Percentiles rank a stretch among this genome's conserved stretches.
Evolutionary conservation across 805 yeast genomes (phyloP).

Genomic region (Schizosaccharomyces japonicus): DNA sequence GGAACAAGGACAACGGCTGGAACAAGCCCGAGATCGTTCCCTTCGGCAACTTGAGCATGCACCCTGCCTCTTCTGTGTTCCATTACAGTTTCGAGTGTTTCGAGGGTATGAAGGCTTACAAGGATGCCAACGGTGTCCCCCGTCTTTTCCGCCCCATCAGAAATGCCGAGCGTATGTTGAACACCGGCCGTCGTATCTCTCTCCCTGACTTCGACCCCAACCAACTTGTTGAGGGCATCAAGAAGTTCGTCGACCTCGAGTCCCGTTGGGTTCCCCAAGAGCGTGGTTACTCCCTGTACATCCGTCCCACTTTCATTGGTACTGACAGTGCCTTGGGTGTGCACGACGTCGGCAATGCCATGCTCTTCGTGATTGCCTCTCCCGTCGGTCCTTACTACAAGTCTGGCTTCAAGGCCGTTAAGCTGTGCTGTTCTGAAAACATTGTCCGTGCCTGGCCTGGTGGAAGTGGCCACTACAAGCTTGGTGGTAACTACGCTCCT

Average conservation of each 20-base stretch:
- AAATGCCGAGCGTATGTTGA: conserved; percentile 80
- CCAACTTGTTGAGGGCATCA: conserved; percentile 51
- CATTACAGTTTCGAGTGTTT: conserved; percentile 89
- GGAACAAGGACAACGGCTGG: conserved; percentile 68
- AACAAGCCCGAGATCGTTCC: conserved; percentile 70
- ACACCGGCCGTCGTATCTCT: conserved; percentile 69
- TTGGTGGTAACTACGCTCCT: conserved; percentile 96
- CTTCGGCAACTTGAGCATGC: conserved; percentile 48
- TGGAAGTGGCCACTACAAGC: conserved; percentile 86
- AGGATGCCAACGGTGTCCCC: conserved; percentile 34
- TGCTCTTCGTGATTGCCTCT: conserved; percentile 66
- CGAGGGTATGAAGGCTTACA: conserved; percentile 88
- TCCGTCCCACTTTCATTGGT: conserved; percentile 90
- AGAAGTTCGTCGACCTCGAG: conserved; percentile 53
- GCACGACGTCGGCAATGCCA: conserved; percentile 54
- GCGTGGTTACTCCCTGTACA: conserved; percentile 71
- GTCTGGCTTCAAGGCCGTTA: conserved; percentile 88
- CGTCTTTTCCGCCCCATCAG: conserved; percentile 76
- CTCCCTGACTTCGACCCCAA: conserved; percentile 67
- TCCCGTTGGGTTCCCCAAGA: conserved; percentile 59
- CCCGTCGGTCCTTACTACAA: conserved; percentile 94
- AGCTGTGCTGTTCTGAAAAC: conserved; percentile 79
- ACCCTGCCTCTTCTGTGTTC: conserved; percentile 75
- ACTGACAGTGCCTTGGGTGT: conserved; percentile 79
- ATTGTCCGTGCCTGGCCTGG: conserved; percentile 99